Percentiles rank a stretch among this genome's conserved stretches.
Evolutionary conservation across 306 rosid genomes (phyloP).

Genomic region (Sicyos baderoa): DNA sequence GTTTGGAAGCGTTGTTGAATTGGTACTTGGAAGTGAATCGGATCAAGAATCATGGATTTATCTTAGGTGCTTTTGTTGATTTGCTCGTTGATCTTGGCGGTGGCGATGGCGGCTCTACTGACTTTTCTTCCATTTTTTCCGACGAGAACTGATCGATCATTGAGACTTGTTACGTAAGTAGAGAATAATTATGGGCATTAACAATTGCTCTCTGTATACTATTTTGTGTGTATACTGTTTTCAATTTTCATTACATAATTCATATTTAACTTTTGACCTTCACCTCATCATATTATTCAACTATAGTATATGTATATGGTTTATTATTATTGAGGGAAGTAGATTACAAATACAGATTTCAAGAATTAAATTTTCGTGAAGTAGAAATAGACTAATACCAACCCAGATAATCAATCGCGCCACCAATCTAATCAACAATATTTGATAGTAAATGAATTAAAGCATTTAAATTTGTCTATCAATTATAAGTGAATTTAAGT

Average conservation of each 20-base stretch:
- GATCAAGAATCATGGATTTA: constrained; percentile 56
- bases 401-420: no score
- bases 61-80: constrained; percentile 72
- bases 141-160: constrained; percentile 1
- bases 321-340: no score
- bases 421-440: no score
- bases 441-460: no score
- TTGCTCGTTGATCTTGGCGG: constrained; percentile 33
- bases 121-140: constrained; percentile 7
- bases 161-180: neutral
- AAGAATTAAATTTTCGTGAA: no score
- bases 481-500: no score
- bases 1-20: constrained; percentile 50
- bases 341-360: no score
- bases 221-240: neutral
- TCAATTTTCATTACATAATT: neutral
- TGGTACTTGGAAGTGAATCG: constrained; percentile 63
- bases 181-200: neutral
- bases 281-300: neutral
- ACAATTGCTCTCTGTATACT: no score
- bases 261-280: neutral
- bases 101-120: neutral
- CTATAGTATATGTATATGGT: no score
- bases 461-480: no score
- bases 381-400: no score